Evolutionary conservation across 2,329 filamentous ascomycete species (phyloP), one percentile per base, ranked within the genome.

Genomic region (Curvularia sp.): DNA sequence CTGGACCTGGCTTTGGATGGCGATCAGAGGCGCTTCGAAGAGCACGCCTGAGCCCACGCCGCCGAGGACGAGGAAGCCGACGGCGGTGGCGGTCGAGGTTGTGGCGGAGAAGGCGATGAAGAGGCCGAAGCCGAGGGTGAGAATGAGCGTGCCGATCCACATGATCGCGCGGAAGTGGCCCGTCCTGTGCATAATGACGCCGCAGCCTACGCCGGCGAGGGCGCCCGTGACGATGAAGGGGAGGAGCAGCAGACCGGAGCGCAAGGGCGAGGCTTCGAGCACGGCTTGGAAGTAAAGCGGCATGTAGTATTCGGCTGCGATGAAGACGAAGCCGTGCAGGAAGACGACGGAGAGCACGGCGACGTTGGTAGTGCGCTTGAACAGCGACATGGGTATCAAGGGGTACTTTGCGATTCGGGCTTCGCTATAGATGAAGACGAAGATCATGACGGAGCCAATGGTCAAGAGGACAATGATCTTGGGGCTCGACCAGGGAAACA

Each of bases 241-340:
- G 0, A 92, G 79, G 2, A 90, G 80, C 12, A 89, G 82, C 0
- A 89, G 64, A 66, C 82, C 82, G 0, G 86, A 90, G n/a, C 80
- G 79, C 32, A 90, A 77, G 0, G 88, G 86, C 0, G 82, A 82
- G 1, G 85, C 85, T 49, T 82, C 82, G 2, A 88, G 82, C 0
- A 88, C 89, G 2, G 87, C 83, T 71, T 93, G 90, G 53, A 91
- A 88, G 75, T 89, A 93, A 0, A 92, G 80, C 0, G 90, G 90
- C 25, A 92, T 79, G 67, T 90, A 93, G 75, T 91, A 93, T 49
- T 87, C 84, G 1, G 82, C 82, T 0, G 83, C 85, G 39, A 90
- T 75, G 60, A 75, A 75, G 15, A 73, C 81, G 62, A 83, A 82
- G 13, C 79, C 79, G 63, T 85, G 82, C 15, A 77, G 75, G 65